Evolutionary conservation across 345 rosid species (phyloP), one percentile per base, ranked within the genome.

Genomic region (Syzygium jambos): DNA sequence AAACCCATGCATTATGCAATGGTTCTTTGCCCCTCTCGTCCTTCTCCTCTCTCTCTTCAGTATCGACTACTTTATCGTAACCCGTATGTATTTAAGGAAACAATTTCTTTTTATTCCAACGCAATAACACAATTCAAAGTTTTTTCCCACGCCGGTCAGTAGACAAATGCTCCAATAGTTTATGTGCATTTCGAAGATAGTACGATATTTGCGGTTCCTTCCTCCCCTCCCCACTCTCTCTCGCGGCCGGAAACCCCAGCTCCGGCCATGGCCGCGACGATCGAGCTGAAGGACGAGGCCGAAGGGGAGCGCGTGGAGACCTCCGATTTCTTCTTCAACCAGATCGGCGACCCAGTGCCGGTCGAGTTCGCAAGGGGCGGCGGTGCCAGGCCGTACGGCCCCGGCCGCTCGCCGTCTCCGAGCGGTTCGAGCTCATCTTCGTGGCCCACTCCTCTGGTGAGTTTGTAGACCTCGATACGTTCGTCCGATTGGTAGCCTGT

Each of bases 361-460:
- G 87, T 97, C 90, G 77, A 3, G 17, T 52, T 22, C 19, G 85
- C 7, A 13, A 73, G 6, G 6, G 51, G 51, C 4, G 88, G 91
- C 11, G 2, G 25, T 82, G 85, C 93, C 52, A 6, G n/a, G 86
- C 85, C 51, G 38, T 95, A 91, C 92, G 91, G 93, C 68, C 94
- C 59, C 94, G 91, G 86, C 95, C 96, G 55, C 94, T 94, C 53
- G 96, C 97, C 51, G 87, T 95, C 89, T 93, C 98, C 85, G 89
- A 94, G 78, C 87, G 57, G 63, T 92, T 56, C 85, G 90, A 87
- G 84, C 89, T 95, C 49, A 82, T 95, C 84, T 95, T 96, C 85
- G 86, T 95, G 59, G 98, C 96, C 29, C 94, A 96, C 91, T 87
- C 98, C 49, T 92, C 93, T 12, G 98, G 98, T 97, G 29, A 61